Base-by-base conservation (phyloP, 2,329 filamentous ascomycete species). In the Exophiala bonariae region DNA sequence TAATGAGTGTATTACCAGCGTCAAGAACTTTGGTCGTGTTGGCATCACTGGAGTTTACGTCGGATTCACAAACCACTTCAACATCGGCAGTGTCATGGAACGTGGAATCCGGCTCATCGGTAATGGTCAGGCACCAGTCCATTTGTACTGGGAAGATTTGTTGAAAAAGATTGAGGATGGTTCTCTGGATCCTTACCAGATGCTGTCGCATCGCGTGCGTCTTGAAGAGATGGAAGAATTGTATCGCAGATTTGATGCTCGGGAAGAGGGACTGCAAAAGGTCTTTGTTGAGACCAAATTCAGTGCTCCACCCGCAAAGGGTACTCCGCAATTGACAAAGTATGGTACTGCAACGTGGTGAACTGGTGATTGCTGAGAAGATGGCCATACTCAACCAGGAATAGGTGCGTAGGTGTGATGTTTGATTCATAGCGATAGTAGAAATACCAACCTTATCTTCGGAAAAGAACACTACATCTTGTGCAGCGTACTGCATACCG, bases 1-100 rank as follows among this genome's bases (percentile, higher is more conserved):
- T 30, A 83, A 85, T 36, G 69, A 73, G 5, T 73, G 74, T 50
- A 76, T 85, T 41, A 70, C 72, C 1, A 68, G 68, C 8, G 79
- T 81, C 20, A 67, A 82, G 10, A 74, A 67, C 11, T 79, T 75
- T 26, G 71, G 89, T 3, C 77, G 87, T 5, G 83, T 83, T 44
- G 88, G 89, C 17, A 76, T 95, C 47, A 95, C 89, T 0, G 89
- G 88, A 44, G 80, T 83, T 9, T 83, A 83, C 60, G 78, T 79
- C 30, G 80, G 79, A 22, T 83, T 73, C 63, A 88, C 85, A 17
- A 90, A 89, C 67, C 85, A 89, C 66, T 88, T 92, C 75, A 89
- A 89, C 68, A 83, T 92, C 57, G 88, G 89, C 8, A 83, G 87
- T 0, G 63, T 95, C 11, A 95, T 95, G 89, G 82, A 95, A 69